These are phyloP conservation scores for Hanseniaspora vineae DNA, from an alignment of 805 yeast species.

Conservation along the genomic window DNA sequence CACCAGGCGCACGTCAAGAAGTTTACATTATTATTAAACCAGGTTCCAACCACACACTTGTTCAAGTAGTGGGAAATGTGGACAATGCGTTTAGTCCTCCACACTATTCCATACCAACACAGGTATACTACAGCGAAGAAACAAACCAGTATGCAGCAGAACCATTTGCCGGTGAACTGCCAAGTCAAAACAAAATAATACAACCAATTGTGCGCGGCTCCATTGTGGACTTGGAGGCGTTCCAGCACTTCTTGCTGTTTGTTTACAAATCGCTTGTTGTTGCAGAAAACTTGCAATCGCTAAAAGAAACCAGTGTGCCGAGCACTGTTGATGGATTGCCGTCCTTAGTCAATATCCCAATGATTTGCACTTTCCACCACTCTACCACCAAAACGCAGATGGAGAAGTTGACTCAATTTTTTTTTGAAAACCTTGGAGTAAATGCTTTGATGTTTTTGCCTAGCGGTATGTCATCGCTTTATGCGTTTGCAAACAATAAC, in stretches of 20 bases:
- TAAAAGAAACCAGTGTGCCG: conserved; percentile 17
- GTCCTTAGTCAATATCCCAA: conserved; percentile 42
- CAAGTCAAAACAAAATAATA: conserved; percentile 27
- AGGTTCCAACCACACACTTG: conserved; percentile 63
- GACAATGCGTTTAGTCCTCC: conserved; percentile 53
- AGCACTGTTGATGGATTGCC: conserved; percentile 14
- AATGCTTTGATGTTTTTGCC: conserved; percentile 65
- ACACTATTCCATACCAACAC: conserved; percentile 61
- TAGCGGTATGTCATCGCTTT: conserved; percentile 52
- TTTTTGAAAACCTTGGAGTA: conserved; percentile 59
- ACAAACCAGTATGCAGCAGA: conserved; percentile 21
- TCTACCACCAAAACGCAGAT: conserved; percentile 57
- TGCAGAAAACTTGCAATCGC: conserved; percentile 11
- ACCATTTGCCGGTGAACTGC: conserved; percentile 23
- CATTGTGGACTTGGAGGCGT: conserved; percentile 56
- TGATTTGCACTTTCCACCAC: conserved; percentile 51
- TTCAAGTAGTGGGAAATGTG: conserved; percentile 47
- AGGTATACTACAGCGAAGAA: conserved; percentile 39
- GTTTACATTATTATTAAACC: conserved; percentile 49
- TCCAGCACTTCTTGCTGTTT: conserved; percentile 43
- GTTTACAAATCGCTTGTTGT: conserved; percentile 34
- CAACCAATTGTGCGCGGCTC: conserved; percentile 53
- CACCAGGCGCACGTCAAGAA: conserved; percentile 7
- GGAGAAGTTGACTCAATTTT: conserved; percentile 61
- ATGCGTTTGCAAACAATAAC: conserved; percentile 30